Conservation (phyloP, 768 basidiomycete species). For the Macrolepiota dolichaula region DNA sequence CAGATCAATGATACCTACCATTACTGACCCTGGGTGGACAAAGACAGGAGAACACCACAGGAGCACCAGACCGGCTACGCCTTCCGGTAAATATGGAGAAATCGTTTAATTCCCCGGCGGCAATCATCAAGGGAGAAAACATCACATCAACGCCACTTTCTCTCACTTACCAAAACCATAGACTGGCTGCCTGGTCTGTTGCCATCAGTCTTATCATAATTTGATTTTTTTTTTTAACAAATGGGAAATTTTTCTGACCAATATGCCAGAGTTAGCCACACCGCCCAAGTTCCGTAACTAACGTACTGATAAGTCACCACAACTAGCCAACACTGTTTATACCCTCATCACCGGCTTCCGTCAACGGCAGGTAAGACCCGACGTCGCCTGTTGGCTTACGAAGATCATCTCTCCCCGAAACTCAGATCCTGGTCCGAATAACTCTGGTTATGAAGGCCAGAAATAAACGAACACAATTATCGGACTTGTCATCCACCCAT, state of each 20-base stretch:
- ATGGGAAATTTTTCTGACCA: background rate
- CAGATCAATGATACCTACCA: background rate
- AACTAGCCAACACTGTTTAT: background rate
- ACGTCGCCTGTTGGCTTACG: background rate
- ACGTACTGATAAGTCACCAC: background rate
- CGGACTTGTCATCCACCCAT: background rate
- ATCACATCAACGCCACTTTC: conserved; percentile 1
- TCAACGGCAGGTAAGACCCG: background rate
- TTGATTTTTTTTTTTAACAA: background rate
- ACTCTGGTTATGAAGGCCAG: background rate
- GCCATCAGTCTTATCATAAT: background rate
- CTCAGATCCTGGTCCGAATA: background rate
- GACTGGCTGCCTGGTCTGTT: background rate
- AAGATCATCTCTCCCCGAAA: background rate
- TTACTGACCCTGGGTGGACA: background rate
- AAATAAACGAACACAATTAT: background rate
- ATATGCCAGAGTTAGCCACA: background rate
- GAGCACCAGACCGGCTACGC: background rate
- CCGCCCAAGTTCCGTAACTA: background rate
- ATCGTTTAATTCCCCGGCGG: background rate
- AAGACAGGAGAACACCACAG: background rate
- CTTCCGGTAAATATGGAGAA: conserved; percentile 2
- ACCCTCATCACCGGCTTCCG: background rate
- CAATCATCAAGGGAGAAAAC: background rate
- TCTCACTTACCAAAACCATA: background rate